A percentile compares a stretch with the other conserved stretches of the same genome.
phyloP scores from a whole-genome alignment of 129 eudicot species.

The Flaveria ramosissima region DNA sequence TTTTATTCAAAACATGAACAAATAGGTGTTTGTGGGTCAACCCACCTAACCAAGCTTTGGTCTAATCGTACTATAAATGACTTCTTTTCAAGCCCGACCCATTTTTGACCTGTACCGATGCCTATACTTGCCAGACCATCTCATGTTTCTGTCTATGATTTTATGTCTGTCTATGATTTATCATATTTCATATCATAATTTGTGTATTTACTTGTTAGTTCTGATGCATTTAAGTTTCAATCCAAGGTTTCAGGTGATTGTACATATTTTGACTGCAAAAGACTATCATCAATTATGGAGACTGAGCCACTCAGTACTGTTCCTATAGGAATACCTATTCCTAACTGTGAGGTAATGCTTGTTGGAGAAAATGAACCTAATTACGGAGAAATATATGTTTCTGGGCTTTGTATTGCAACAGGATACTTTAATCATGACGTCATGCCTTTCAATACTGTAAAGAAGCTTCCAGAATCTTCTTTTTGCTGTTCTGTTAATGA shows the following conservation, averaged over 20 bases:
- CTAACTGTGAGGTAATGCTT: conserved; percentile 63
- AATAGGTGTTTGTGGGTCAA: background rate
- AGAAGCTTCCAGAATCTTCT: conserved; percentile 39
- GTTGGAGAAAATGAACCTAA: conserved; percentile 48
- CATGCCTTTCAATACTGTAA: conserved; percentile 39
- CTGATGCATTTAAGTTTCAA: conserved; percentile 26
- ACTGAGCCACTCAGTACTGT: conserved; percentile 58
- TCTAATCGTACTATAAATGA: background rate
- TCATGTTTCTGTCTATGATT: background rate
- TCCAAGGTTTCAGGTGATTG: conserved; percentile 94
- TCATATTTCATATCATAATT: conserved; percentile 10
- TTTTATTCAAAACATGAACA: background rate
- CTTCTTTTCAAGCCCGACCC: background rate
- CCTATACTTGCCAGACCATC: conserved; percentile 2
- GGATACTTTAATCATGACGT: conserved; percentile 60
- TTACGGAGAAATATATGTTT: conserved; percentile 75
- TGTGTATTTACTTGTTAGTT: conserved; percentile 10
- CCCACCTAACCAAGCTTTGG: background rate
- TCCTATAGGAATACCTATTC: conserved; percentile 81
- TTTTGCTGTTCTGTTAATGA: conserved; percentile 32
- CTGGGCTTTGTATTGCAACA: conserved; percentile 67
- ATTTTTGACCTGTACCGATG: background rate
- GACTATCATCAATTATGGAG: conserved; percentile 52
- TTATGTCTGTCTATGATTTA: background rate
- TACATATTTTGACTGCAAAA: conserved; percentile 88